Base-by-base conservation (phyloP, 495 filamentous ascomycete genomes). In the Penicillium robsamsonii region DNA sequence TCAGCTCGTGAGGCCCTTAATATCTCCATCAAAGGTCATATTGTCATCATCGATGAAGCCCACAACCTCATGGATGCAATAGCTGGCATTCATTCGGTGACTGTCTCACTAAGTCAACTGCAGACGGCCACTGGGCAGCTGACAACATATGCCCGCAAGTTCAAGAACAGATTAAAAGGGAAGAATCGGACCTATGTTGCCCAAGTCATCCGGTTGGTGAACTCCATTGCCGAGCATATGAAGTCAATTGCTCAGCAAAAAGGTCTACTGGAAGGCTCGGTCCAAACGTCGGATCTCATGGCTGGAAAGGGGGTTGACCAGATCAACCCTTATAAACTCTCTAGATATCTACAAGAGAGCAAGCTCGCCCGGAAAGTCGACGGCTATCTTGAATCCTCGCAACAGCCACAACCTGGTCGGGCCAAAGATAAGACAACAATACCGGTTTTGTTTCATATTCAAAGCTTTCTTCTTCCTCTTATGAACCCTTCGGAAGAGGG, bases 11-110 rank as follows among this genome's bases (percentile, higher is more conserved):
- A 97, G 54, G 91, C 94, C 5, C 80, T 98, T 4, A 84, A 85
- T 31, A 80, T 98, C 20, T 94, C 89, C 29, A 71, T 98, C 10
- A 91, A 92, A 61, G 87, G 84, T 7, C 92, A 96, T 68, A 79
- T 97, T 2, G 82, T 98, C 22, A 88, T 98, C 42, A 90, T 98
- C 59, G 94, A 98, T 63, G 94, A 98, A 74, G 94, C 95, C 1
- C 94, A 98, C 66, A 98, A 98, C 67, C 81, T 98, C 30, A 97
- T 97, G 85, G 92, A 96, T 69, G 89, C 93, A 2, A 92, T 98
- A 43, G 81, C 90, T 1, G 87, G 84, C 22, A 93, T 96, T 49
- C 84, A 97, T 65, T 95, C 94, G 1, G 82, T 90, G 5, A 82
- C 86, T 38, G 80, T 97, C 25, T 83, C 85, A 10, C 76, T 93